Base-by-base conservation (phyloP, 495 filamentous ascomycete species). In the Podospora sp. region DNA sequence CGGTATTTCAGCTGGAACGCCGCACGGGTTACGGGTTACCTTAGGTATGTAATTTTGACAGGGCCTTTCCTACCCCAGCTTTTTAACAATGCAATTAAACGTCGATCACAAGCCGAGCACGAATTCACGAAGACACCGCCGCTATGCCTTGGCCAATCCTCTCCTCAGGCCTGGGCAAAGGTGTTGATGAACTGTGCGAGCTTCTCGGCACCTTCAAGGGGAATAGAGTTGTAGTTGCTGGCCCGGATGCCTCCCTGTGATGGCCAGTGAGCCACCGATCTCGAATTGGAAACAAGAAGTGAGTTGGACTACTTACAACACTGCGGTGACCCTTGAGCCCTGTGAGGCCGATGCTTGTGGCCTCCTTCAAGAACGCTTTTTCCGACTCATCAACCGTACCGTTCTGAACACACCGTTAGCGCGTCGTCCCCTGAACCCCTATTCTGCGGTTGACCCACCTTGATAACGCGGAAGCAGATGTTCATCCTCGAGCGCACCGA, bases 261-360 rank as follows among this genome's bases (percentile, higher is more conserved):
- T 52, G 18, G 21, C 49, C 49, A 52, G 8, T 52, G 18, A 22
- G 49, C 21, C 49, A 16, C 4, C 12, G 21, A 22, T 12, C 5
- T 52, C 49, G 3, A 3, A 4, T 52, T 52, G 16, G 12, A 22
- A 52, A 22, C 4, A 22, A 12, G 2, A 22, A 4, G 16, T 16
- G 4, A 52, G 25, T 4, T 22, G 29, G 29, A 33, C 29, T 22
- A 57, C 53, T 24, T 50, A 91, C 90, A 1, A 96, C 89, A 66
- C 89, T 92, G 64, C 92, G 81, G 77, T 96, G 92, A 0, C 91
- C 92, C 78, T 94, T 95, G 71, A 95, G 76, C 14, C 92, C 92
- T 35, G 83, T 83, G 50, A 96, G 77, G 12, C 86, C 84, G 46
- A 77, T 78, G 70, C 82, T 80, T 40, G 87, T 86, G 12, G 91